Percentiles rank a stretch among this genome's conserved stretches.
Conservation (phyloP, 345 rosid species). For the Pelargonium nanum region DNA sequence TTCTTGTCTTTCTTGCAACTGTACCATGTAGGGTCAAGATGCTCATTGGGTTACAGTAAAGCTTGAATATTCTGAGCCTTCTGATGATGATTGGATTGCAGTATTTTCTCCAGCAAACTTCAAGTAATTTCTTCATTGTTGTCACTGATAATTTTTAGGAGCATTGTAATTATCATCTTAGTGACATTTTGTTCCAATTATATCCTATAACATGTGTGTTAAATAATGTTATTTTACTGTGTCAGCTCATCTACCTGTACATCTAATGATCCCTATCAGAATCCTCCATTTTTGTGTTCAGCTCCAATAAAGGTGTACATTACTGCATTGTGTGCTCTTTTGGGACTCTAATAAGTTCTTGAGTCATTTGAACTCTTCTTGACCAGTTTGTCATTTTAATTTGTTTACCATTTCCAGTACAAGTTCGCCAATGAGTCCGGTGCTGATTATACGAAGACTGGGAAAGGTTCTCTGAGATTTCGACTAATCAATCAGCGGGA, state of each 20-base stretch:
- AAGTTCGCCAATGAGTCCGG: constrained; percentile 38
- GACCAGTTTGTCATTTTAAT: constrained; percentile 6
- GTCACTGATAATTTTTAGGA: no score
- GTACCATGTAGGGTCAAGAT: constrained; percentile 7
- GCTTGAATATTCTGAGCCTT: constrained; percentile 7
- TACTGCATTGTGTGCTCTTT: background rate
- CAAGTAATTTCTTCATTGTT: constrained; percentile 10
- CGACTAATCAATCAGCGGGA: constrained; percentile 87
- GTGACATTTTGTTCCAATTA: no score
- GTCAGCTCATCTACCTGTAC: constrained; percentile 52
- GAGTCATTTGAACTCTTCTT: background rate
- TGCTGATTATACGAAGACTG: constrained; percentile 42
- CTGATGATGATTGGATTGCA: constrained; percentile 18
- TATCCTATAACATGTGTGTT: no score
- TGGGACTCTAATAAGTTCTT: background rate
- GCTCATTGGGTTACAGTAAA: constrained; percentile 14
- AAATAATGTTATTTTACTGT: constrained; percentile 2
- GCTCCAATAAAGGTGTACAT: constrained; percentile 74
- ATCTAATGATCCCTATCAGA: constrained; percentile 32
- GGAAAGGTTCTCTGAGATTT: constrained; percentile 43
- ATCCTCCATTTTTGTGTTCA: constrained; percentile 58
- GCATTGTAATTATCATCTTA: no score
- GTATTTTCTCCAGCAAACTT: constrained; percentile 23
- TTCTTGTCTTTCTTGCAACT: background rate
- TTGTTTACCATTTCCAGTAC: constrained; percentile 36